Base-by-base conservation (phyloP, 2,329 filamentous ascomycete genomes). In the Arthrobotrys musiformis region DNA sequence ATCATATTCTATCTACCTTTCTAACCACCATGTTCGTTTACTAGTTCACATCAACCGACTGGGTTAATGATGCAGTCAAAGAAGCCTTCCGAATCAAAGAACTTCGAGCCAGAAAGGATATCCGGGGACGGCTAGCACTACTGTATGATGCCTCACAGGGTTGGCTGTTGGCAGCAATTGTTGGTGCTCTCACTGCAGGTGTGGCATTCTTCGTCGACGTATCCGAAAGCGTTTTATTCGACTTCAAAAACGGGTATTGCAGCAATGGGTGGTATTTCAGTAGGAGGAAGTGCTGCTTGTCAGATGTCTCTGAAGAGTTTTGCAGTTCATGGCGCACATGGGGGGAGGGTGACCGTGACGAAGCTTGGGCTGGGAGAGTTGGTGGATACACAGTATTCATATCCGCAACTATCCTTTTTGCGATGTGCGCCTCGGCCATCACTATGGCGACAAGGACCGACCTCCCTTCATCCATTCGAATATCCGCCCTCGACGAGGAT, bases 61-160 rank as follows among this genome's bases (percentile, higher is more conserved):
- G 95, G 95, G 94, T 99, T 0, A 94, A 97, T 82, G 95, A 99
- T 84, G 94, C 92, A 83, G 97, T 99, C 80, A 93, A 93, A 81
- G 95, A 98, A 84, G 93, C 94, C 8, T 93, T 93, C 81, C 92
- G 95, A 26, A 90, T 96, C 60, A 95, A 96, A 83, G 90, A 90
- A 64, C 87, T 99, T 42, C 89, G 93, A 60, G 90, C 88, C 81
- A 88, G 93, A 58, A 96, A 91, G 83, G 95, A 94, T 84, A 88
- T 97, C 77, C 90, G 91, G 82, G 94, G 94, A n/a, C 90, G 92
- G 56, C 80, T 97, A 13, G 85, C 89, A 52, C 88, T 92, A 0
- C 87, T 92, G 81, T 92, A 95, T 75, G 95, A 99, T 82, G 92
- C 92, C 60, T 90, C 91, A 2, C 94, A 98, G 84, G 95, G 94